These are phyloP conservation scores for Epichloe hybrida DNA, from an alignment of 2,329 filamentous ascomycete species.

Conservation along the genomic window DNA sequence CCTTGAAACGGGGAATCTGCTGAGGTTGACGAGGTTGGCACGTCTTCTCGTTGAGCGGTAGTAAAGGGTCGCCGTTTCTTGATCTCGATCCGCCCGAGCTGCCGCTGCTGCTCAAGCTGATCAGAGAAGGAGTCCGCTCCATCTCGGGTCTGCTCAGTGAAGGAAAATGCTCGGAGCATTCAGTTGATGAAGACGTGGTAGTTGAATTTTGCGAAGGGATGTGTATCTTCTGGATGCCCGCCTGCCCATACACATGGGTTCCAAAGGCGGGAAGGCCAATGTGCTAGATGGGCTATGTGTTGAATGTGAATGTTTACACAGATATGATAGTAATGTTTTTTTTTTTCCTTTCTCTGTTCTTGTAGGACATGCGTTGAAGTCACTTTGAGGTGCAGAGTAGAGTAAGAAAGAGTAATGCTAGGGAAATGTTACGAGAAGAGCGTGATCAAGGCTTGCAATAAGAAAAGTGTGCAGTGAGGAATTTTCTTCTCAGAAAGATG, in stretches of 20 bases:
- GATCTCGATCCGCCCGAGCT: conserved; percentile 18
- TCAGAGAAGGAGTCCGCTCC: conserved; percentile 17
- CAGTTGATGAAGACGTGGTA: not conserved
- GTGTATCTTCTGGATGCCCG: too few species aligned
- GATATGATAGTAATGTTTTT: not conserved
- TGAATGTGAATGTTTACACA: not conserved
- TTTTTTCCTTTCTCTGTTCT: too few species aligned
- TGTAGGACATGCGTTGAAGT: not conserved
- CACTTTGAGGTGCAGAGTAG: not conserved
- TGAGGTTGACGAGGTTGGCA: conserved; percentile 24
- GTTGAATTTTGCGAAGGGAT: not conserved
- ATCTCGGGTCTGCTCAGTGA: conserved; percentile 8
- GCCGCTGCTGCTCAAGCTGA: conserved; percentile 22
- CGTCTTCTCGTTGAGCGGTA: conserved; percentile 20
- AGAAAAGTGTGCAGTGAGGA: not conserved
- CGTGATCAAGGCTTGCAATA: not conserved
- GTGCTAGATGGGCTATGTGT: not conserved
- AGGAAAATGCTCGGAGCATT: not conserved
- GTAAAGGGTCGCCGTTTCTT: conserved; percentile 19
- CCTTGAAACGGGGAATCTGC: conserved; percentile 27
- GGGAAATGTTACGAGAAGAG: not conserved
- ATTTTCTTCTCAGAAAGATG: not conserved
- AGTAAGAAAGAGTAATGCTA: not conserved
- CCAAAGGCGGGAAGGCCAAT: too few species aligned
- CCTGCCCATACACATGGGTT: too few species aligned